Conservation (phyloP, 2,329 filamentous ascomycete species). For the Trichophyton equinum region DNA sequence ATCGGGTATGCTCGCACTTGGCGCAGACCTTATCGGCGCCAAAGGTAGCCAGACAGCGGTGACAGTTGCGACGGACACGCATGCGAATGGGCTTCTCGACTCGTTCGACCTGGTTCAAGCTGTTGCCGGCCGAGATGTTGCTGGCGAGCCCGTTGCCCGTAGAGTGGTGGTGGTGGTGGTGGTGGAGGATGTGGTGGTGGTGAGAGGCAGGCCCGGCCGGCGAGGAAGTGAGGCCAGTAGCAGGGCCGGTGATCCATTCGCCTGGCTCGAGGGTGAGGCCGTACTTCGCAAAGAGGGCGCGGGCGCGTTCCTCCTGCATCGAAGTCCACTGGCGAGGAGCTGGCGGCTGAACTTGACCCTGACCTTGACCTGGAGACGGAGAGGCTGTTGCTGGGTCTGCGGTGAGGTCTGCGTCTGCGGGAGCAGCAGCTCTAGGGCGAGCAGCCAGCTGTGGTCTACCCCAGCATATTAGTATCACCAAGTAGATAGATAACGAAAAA, state of each 20-base stretch:
- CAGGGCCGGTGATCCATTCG: conserved; percentile 28
- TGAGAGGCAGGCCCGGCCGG: background rate
- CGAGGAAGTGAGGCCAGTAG: conserved; percentile 15
- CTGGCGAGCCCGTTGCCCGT: too few species aligned
- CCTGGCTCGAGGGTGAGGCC: conserved; percentile 32
- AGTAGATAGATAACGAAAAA: background rate
- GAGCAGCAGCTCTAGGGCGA: background rate
- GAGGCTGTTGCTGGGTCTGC: too few species aligned
- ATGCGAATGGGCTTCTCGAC: conserved; percentile 37
- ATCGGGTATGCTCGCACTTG: conserved; percentile 66
- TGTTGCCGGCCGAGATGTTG: conserved; percentile 1
- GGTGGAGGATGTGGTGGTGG: too few species aligned
- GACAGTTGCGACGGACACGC: conserved; percentile 51
- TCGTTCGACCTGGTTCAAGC: conserved; percentile 21
- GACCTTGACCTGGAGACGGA: too few species aligned
- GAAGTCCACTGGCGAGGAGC: conserved; percentile 22
- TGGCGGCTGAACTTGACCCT: background rate
- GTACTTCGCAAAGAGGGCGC: conserved; percentile 36
- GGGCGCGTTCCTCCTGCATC: conserved; percentile 33
- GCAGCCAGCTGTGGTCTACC: background rate
- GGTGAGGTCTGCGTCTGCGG: background rate
- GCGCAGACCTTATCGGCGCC: conserved; percentile 59
- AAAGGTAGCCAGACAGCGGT: conserved; percentile 65
- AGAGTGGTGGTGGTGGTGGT: too few species aligned
- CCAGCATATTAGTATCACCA: background rate